These are phyloP conservation scores for Auriscalpium vulgare DNA, from an alignment of 768 basidiomycete species.

Conservation along the genomic window DNA sequence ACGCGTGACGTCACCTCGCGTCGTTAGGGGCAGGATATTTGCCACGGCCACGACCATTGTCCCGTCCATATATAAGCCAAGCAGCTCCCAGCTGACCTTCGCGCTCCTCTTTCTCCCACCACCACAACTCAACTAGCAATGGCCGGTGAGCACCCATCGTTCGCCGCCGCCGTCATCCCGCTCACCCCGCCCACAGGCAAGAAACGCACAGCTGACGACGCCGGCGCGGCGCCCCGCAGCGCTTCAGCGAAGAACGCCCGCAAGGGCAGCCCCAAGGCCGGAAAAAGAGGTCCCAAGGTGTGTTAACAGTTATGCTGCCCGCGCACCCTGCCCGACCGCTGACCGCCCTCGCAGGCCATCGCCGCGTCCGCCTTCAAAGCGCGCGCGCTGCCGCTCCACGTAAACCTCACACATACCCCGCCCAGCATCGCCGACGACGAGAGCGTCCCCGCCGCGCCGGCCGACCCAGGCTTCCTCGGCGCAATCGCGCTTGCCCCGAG, in stretches of 20 bases:
- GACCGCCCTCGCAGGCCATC: constrained; percentile 30
- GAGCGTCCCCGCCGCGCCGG: constrained; percentile 25
- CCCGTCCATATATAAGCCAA: neutral
- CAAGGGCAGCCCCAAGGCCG: constrained; percentile 21
- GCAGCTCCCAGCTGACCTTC: neutral
- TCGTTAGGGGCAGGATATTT: constrained; percentile 22
- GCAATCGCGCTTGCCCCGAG: constrained; percentile 47
- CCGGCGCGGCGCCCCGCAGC: constrained; percentile 28
- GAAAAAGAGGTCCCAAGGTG: constrained; percentile 42
- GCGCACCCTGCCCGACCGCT: neutral
- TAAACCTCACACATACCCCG: constrained; percentile 59
- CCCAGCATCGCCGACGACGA: constrained; percentile 34
- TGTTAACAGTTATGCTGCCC: constrained; percentile 11
- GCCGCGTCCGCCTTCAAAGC: constrained; percentile 47
- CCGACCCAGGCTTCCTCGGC: constrained; percentile 57
- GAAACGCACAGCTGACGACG: constrained; percentile 39
- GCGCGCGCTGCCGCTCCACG: constrained; percentile 62
- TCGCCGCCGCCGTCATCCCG: neutral
- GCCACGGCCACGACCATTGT: constrained; percentile 1
- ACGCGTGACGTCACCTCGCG: constrained; percentile 27
- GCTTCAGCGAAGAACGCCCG: constrained; percentile 16
- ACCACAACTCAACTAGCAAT: neutral
- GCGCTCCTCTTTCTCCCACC: neutral
- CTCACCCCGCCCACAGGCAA: constrained; percentile 23
- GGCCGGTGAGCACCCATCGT: neutral